These are phyloP conservation scores for Cyclotella choctawhatcheeana DNA, from an alignment of 108 stramenopile species.

Conservation along the genomic window DNA sequence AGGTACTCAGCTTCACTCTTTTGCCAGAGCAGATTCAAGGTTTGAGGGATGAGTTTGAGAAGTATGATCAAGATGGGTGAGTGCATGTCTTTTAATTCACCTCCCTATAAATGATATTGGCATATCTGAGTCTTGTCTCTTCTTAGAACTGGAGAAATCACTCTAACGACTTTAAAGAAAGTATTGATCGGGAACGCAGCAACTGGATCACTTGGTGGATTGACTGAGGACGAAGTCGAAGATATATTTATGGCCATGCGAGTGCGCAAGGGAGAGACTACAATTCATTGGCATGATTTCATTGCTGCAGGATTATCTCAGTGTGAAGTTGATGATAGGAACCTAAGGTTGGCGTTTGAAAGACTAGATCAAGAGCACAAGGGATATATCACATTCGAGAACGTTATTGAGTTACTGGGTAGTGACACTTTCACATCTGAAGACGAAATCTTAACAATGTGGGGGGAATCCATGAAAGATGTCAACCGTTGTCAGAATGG, in stretches of 20 bases:
- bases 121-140: background rate
- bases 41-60: slow-evolving; percentile 85
- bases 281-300: slow-evolving; percentile 90
- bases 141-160: slow-evolving; percentile 75
- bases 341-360: slow-evolving; percentile 87
- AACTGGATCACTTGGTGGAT: slow-evolving; percentile 80
- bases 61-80: slow-evolving; percentile 71
- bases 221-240: slow-evolving; percentile 88
- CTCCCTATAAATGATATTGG: background rate
- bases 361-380: slow-evolving; percentile 87
- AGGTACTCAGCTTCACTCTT: slow-evolving; percentile 90
- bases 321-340: slow-evolving; percentile 88
- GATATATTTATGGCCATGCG: slow-evolving; percentile 91
- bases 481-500: slow-evolving; percentile 65
- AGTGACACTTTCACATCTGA: slow-evolving; percentile 71
- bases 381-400: slow-evolving; percentile 87
- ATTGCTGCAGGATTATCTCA: slow-evolving; percentile 89
- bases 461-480: slow-evolving; percentile 77
- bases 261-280: slow-evolving; percentile 80
- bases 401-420: slow-evolving; percentile 89
- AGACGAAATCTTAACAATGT: slow-evolving; percentile 79
- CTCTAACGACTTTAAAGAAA: slow-evolving; percentile 74
- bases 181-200: slow-evolving; percentile 84
- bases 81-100: background rate
- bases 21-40: slow-evolving; percentile 88